Percentiles rank a stretch among this genome's conserved stretches.
These are phyloP conservation scores for Fusarium sulawesiense DNA, from an alignment of 2,329 filamentous ascomycete genomes.

Conservation along the genomic window DNA sequence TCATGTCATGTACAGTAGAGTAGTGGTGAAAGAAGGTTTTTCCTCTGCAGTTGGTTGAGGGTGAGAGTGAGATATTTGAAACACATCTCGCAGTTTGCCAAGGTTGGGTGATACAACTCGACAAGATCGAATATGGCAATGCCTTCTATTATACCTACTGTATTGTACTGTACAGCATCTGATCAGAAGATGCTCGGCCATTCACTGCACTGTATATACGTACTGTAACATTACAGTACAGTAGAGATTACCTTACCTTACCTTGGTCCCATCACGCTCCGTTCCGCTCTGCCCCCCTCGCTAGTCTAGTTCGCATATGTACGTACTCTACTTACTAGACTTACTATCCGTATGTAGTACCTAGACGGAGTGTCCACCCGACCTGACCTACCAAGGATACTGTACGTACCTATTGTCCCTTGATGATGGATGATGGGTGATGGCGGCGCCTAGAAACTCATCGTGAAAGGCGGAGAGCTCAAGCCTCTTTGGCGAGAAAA, in stretches of 20 bases:
- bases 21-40: not conserved
- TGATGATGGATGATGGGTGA: slow-evolving; percentile 31
- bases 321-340: not conserved
- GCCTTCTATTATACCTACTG: not conserved
- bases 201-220: not conserved
- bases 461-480: slow-evolving; percentile 53
- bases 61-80: slow-evolving; percentile 5
- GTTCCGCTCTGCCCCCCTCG: slow-evolving; percentile 35
- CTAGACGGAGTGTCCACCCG: slow-evolving; percentile 23
- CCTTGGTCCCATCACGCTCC: slow-evolving; percentile 20
- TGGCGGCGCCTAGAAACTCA: slow-evolving; percentile 53
- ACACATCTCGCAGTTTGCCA: not conserved
- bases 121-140: not conserved
- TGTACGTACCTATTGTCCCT: slow-evolving; percentile 6
- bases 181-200: not conserved
- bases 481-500: slow-evolving; percentile 40
- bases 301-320: slow-evolving; percentile 11
- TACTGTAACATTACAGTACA: slow-evolving; percentile 1
- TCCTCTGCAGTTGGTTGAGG: not conserved
- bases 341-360: not conserved
- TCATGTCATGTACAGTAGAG: slow-evolving; percentile 11
- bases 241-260: not conserved
- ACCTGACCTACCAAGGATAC: slow-evolving; percentile 15
- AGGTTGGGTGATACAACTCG: not conserved
- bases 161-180: not conserved